Evolutionary conservation across 2,329 filamentous ascomycete genomes (phyloP), one percentile per base, ranked within the genome.

Genomic region (Pestalotiopsis sp.): DNA sequence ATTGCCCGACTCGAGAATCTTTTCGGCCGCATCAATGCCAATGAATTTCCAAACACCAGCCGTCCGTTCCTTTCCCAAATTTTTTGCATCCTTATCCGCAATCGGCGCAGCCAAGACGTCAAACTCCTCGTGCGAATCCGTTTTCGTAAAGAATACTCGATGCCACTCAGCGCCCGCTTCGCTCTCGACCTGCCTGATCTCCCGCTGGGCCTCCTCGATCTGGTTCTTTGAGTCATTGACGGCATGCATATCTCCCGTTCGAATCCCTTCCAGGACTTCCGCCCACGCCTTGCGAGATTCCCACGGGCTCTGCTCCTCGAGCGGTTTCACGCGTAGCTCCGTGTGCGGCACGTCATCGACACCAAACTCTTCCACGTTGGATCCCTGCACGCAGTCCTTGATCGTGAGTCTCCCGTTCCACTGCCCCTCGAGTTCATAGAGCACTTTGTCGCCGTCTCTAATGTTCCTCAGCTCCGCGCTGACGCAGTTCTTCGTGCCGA

Each of bases 381-480:
- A 26, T 3, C 68, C 72, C 10, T 59, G 65, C 2, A n/a, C 63
- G 58, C 67, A 57, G 24, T 75, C 70, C 9, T 64, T 70, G 10
- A 76, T 68, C 1, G 56, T 68, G n/a, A 77, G 70, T 3, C 63
- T 64, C 4, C 70, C 69, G 17, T 70, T 74, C 75, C 75, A 76
- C 66, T 75, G 72, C 9, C 75, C 75, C 4, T 66, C 67, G 13
- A 76, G 35, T 55, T 75, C 70, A 55, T 71, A 86, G 10, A 75
- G 44, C 0, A 65, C 40, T 48, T 67, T 63, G 2, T 66, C 59
- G 13, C 55, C 58, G 9, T 72, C 63, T 11, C 72, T 20, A 2
- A 73, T 38, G 52, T 69, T 68, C 22, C 67, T 68, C 4, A 76
- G 52, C 44, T 70, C 70, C 4, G 75, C 75, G 35, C 67, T 70